Base-by-base conservation (phyloP, 495 filamentous ascomycete genomes). In the Penicillium antarcticum region DNA sequence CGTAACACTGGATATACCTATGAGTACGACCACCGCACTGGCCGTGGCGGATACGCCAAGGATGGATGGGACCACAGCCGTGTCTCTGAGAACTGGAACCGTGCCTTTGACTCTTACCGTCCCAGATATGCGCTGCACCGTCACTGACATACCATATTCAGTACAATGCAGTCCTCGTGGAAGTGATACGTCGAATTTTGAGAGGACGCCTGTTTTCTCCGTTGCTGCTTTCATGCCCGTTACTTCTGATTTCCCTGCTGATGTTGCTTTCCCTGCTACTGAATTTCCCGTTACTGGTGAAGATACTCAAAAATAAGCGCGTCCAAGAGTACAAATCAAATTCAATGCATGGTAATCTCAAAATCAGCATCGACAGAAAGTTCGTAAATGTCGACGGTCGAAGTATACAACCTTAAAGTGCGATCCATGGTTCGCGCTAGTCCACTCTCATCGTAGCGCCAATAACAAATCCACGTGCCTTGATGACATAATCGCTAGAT, bases 401-500 rank as follows among this genome's bases (percentile, higher is more conserved):
- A 32, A 48, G 36, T 48, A 48, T 35, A 24, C 2, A 39, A 18
- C 12, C 16, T 26, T 26, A 12, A 23, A 24, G 38, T 13, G 13
- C 32, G 18, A 49, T 33, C 36, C 19, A 42, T 41, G 29, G 26
- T 49, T n/a, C 2, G 33, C 47, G 29, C 38, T 41, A 49, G 23
- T 6, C 47, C 13, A 34, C 19, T 49, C 36, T 39, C 12, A 39
- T 32, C 17, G 9, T 49, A 49, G 47, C 31, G 29, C 17, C 18
- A 24, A 33, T 41, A n/a, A 21, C n/a, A 6, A 46, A 13, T n/a
- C 26, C 47, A 49, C 47, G 47, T 49, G 47, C 13, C 1, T 6
- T 4, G 18, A 34, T 42, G 47, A 48, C 46, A 40, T 48, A 48
- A 48, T 33, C 35, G 9, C 10, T 31, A 3, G 37, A 48, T 49